Evolutionary conservation across 139 green algal genomes (phyloP), one percentile per base, ranked within the genome.

Genomic region (Ettlia oleoabundans): DNA sequence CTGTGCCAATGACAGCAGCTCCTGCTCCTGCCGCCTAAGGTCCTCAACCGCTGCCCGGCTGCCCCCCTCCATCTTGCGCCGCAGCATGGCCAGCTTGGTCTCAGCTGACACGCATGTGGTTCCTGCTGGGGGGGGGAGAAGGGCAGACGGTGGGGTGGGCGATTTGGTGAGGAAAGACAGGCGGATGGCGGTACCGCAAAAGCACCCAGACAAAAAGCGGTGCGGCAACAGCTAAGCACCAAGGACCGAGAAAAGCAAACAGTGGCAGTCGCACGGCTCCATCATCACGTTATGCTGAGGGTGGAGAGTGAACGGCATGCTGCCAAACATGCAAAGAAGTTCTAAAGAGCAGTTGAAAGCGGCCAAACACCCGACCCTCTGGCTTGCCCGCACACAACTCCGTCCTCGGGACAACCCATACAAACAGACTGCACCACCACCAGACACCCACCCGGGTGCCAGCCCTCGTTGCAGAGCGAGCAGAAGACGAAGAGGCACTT

Each of bases 401-500:
- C n/a, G n/a, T n/a, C n/a, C n/a, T n/a, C n/a, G n/a, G n/a, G n/a
- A n/a, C n/a, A n/a, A n/a, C n/a, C n/a, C n/a, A n/a, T n/a, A 33
- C 33, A 2, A 32, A 30, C 37, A 35, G 2, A 22, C 58, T 75
- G 41, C 30, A 13, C 4, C 61, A n/a, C n/a, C n/a, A n/a, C n/a
- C n/a, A n/a, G n/a, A n/a, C n/a, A n/a, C n/a, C n/a, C 52, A 71
- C 91, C 92, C 1, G 93, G 89, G 86, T 97, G 92, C 83, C 86
- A 93, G 9, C 86, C 83, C 61, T 92, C 88, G 7, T 85, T 80
- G 82, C 93, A 98, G n/a, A 94, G 74, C 3, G 81, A 78, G 75
- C 94, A 98, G 83, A 97, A 98, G 35, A 89, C 91, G 78, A 90
- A 96, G 52, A 93, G 81, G 88, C 92, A 96, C 52, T 84, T 86